Percentiles rank a stretch among this genome's conserved stretches.
phyloP scores from a whole-genome alignment of 2,329 filamentous ascomycete species.

The Myotisia sp. region DNA sequence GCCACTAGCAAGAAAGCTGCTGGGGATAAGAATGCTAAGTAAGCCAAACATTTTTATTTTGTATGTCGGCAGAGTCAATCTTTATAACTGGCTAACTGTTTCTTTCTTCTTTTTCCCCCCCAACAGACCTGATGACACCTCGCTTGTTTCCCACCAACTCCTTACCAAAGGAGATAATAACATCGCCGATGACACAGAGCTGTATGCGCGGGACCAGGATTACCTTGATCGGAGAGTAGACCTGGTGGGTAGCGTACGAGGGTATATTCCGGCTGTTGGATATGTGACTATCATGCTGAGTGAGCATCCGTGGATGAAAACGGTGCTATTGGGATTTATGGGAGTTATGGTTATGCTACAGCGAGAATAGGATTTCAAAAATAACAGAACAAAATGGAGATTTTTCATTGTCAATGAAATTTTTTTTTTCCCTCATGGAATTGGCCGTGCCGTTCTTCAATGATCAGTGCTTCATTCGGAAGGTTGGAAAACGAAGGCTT shows the following conservation, averaged over 20 bases:
- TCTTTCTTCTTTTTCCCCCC: neutral
- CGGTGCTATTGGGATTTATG: conserved; percentile 87
- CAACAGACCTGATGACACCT: conserved; percentile 1
- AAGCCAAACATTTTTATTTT: no score
- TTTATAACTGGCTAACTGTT: no score
- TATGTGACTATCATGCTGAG: conserved; percentile 94
- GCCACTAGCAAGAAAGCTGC: no score
- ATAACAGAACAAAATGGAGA: conserved; percentile 1
- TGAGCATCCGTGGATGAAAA: conserved; percentile 95
- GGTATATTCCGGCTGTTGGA: conserved; percentile 85
- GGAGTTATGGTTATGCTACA: conserved; percentile 85
- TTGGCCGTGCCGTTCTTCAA: neutral
- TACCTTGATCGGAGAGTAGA: conserved; percentile 69
- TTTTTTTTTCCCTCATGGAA: conserved; percentile 1
- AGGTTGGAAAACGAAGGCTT: no score
- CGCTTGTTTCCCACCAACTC: conserved; percentile 38
- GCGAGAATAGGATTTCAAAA: conserved; percentile 49
- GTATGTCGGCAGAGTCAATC: no score
- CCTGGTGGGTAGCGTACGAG: conserved; percentile 84
- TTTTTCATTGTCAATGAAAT: neutral
- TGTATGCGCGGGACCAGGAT: conserved; percentile 74
- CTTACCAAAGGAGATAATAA: conserved; percentile 99
- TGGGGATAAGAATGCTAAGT: conserved; percentile 4
- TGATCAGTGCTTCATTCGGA: no score
- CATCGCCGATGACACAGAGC: conserved; percentile 76